phyloP scores from a whole-genome alignment of 2,329 filamentous ascomycete species.

The Penicillium decumbens region DNA sequence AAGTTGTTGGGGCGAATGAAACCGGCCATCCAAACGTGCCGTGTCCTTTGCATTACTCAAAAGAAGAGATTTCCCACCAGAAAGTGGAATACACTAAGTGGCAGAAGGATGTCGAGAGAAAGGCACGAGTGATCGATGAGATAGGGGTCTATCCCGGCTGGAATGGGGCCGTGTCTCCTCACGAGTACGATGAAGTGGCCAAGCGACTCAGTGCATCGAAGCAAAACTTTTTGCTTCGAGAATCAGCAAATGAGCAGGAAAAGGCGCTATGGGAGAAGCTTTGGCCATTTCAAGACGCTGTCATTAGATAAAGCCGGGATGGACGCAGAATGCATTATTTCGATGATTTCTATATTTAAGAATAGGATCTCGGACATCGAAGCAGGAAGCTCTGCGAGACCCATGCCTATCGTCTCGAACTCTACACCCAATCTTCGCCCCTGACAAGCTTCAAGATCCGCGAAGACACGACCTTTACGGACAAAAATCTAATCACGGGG shows the following conservation, averaged over 20 bases:
- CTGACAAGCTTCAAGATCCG: too few relatives aligned
- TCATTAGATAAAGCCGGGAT: too few relatives aligned
- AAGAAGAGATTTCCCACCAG: constrained; percentile 11
- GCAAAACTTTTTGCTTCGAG: constrained; percentile 9
- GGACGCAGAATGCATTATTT: too few relatives aligned
- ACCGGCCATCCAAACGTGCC: constrained; percentile 6
- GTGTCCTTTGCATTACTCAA: constrained; percentile 15
- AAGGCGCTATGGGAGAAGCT: constrained; percentile 9
- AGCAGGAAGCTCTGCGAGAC: too few relatives aligned
- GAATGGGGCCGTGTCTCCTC: constrained; percentile 16
- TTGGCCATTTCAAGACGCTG: constrained; percentile 4
- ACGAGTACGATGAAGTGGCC: constrained; percentile 13
- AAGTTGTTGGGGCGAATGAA: constrained; percentile 11
- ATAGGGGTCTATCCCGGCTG: constrained; percentile 19
- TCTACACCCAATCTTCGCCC: too few relatives aligned
- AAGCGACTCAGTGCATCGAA: constrained; percentile 10
- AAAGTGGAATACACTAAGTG: constrained; percentile 12
- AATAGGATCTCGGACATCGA: too few relatives aligned
- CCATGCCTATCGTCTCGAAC: too few relatives aligned
- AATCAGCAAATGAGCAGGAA: constrained; percentile 11
- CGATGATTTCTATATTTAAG: too few relatives aligned
- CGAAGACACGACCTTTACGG: too few relatives aligned
- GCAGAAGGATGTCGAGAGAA: constrained; percentile 17
- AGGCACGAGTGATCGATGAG: constrained; percentile 13
- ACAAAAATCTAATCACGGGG: too few relatives aligned